These are phyloP conservation scores for Wickerhamomyces pijperi DNA, from an alignment of 805 yeast genomes.

Conservation along the genomic window DNA sequence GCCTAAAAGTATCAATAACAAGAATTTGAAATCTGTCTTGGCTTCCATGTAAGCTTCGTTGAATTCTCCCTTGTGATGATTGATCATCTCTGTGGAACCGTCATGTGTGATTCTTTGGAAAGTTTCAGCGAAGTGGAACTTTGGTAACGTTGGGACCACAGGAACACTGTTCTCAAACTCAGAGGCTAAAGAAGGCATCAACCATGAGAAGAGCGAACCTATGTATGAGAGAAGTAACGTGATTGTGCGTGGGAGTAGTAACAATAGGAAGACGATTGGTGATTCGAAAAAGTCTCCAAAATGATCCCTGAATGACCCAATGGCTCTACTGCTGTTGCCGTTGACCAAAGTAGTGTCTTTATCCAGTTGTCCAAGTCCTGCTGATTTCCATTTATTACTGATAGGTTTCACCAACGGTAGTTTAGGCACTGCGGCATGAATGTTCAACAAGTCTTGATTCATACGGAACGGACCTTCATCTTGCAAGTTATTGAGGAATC, in stretches of 20 bases:
- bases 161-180: constrained; percentile 17
- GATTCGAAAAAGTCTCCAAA: constrained; percentile 11
- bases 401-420: constrained; percentile 23
- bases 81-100: constrained; percentile 1
- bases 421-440: constrained; percentile 11
- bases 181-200: constrained; percentile 25
- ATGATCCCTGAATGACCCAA: too few species aligned
- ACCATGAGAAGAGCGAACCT: constrained; percentile 21
- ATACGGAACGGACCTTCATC: neutral
- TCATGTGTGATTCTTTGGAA: constrained; percentile 11
- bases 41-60: constrained; percentile 12
- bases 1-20: constrained; percentile 11
- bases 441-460: neutral
- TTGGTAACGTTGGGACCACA: constrained; percentile 13
- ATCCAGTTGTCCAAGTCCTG: constrained; percentile 5
- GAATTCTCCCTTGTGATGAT: constrained; percentile 11
- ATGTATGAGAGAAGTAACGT: constrained; percentile 31
- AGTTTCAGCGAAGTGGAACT: constrained; percentile 7
- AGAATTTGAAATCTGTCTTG: constrained; percentile 12
- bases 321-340: too few species aligned
- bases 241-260: constrained; percentile 44
- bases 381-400: constrained; percentile 17
- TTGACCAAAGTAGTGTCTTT: neutral
- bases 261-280: constrained; percentile 38
- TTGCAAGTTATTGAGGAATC: neutral